phyloP scores from a whole-genome alignment of 2,329 filamentous ascomycete genomes.

The Ophiostoma ulmi region DNA sequence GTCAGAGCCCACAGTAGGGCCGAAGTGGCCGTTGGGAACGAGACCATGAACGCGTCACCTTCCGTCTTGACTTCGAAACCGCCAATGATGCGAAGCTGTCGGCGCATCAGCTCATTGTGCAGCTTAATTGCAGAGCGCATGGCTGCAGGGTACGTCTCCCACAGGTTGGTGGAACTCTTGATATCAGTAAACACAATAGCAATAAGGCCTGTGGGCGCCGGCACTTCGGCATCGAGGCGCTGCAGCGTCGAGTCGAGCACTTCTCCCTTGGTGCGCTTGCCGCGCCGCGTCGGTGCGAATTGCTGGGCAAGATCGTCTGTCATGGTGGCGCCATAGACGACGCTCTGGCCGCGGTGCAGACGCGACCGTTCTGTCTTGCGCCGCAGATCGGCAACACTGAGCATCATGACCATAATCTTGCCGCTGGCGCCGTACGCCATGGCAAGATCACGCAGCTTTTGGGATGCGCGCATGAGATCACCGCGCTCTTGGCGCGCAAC shows the following conservation, averaged over 20 bases:
- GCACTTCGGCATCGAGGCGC: constrained; percentile 82
- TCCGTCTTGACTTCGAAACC: constrained; percentile 99
- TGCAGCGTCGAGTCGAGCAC: constrained; percentile 82
- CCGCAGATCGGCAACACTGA: constrained; percentile 86
- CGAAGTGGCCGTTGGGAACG: constrained; percentile 91
- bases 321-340: constrained; percentile 71
- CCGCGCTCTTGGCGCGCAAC: constrained; percentile 78
- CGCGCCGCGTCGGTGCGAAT: constrained; percentile 58
- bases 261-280: constrained; percentile 57
- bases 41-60: constrained; percentile 99
- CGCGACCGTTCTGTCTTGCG: constrained; percentile 70
- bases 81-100: constrained; percentile 86
- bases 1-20: constrained; percentile 95
- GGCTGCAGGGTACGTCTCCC: constrained; percentile 90
- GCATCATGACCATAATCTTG: constrained; percentile 99
- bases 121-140: constrained; percentile 97
- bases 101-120: constrained; percentile 94
- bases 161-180: constrained; percentile 93
- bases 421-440: constrained; percentile 90
- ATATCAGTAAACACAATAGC: constrained; percentile 98
- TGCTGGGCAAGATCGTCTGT: constrained; percentile 59
- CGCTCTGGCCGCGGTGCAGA: constrained; percentile 70
- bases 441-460: constrained; percentile 88
- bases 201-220: constrained; percentile 83
- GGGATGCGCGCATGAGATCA: constrained; percentile 90